Evolutionary conservation across 164 flowering plant genomes (phyloP), one percentile per base, ranked within the genome.

Genomic region (Vitis rupestris): DNA sequence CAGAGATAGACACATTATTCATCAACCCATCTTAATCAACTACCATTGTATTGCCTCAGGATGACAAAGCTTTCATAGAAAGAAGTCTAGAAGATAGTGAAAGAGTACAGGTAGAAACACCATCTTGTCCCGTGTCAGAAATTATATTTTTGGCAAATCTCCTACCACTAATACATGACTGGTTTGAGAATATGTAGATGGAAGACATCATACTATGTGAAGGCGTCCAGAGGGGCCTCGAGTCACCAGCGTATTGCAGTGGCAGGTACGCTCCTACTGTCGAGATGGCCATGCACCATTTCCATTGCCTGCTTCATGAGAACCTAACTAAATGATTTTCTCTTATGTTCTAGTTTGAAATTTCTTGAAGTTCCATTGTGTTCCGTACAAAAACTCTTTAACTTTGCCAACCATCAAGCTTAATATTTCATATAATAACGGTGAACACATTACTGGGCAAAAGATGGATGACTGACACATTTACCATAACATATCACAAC

Each of bases 281-380:
- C 11, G 99, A 94, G 81, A 80, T 78, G 62, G 87, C 97, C 55
- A 92, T 94, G 95, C 90, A 91, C 65, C 97, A 92, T 79, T 94
- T 94, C 68, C 98, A 94, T 73, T 63, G 82, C 53, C 60, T 84
- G 68, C 81, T 91, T 62, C 68, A 84, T 50, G 27, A 75, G 9
- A 72, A 79, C 72, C 85, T 91, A 16, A 65, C 15, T 10, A 30
- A 69, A 54, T 71, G 59, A 50, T 37, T 48, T 5, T 52, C 13
- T 0, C 7, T 3, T 37, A 37, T 37, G 44, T 37, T 37, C 5
- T 37, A 37, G 44, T 37, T 37, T 6, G 7, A 37, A 6, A 37
- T 37, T 37, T 37, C 6, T 0, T 37, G 0, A 1, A 23, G 27
- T 23, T 23, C 27, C 27, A 23, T 23, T 23, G 27, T 23, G 44